Evolutionary conservation across 2,329 filamentous ascomycete species (phyloP).

Genomic region (Podosphaera fusca): DNA sequence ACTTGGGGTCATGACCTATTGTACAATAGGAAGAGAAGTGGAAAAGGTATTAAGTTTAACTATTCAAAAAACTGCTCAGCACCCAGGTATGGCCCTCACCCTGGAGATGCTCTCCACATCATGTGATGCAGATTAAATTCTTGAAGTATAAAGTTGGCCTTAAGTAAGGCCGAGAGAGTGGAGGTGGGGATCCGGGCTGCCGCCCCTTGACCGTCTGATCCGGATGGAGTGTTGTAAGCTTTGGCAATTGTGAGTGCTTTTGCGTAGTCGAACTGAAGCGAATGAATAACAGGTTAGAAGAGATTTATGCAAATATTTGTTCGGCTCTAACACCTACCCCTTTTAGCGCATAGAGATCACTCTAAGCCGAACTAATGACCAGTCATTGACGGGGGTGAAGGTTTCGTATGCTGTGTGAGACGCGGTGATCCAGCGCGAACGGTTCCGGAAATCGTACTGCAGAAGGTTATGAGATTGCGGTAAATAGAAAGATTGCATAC

Average conservation of each 20-base stretch:
- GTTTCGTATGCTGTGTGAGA: not conserved
- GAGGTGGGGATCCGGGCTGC: not conserved
- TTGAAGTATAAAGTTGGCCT: too few species aligned
- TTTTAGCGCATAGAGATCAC: not conserved
- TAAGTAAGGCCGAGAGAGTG: not conserved
- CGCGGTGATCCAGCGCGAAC: not conserved
- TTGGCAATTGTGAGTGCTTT: not conserved
- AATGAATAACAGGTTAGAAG: not conserved
- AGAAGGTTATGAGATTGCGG: too few species aligned
- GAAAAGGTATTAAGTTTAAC: too few species aligned
- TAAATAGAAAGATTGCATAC: too few species aligned
- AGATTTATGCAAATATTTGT: not conserved
- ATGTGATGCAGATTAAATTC: too few species aligned
- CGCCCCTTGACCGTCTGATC: not conserved
- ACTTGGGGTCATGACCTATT: too few species aligned
- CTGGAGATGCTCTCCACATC: too few species aligned
- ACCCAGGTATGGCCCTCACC: too few species aligned
- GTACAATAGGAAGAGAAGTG: too few species aligned
- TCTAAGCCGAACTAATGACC: not conserved
- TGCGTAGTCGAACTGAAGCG: not conserved
- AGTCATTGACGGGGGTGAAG: not conserved
- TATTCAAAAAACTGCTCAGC: too few species aligned
- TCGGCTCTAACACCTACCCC: not conserved
- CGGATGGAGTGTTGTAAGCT: not conserved
- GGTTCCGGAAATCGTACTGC: not conserved